Base-by-base conservation (phyloP, 176 grass and related monocot species). In the Juncus inflexus region DNA sequence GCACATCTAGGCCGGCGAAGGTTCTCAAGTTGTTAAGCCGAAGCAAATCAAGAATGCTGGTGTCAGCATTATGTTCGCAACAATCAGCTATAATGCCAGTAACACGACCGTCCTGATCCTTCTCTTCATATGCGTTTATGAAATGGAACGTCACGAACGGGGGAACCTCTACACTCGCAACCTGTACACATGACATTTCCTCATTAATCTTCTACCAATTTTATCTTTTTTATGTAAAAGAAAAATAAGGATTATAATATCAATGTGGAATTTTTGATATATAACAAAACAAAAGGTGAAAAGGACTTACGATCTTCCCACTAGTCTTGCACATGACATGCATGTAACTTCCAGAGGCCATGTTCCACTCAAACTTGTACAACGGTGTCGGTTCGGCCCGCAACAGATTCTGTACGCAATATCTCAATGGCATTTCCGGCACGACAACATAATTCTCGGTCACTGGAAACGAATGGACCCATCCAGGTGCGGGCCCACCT, bases 311-410 rank as follows among this genome's bases (percentile, higher is more conserved):
- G 6, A 94, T 79, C 60, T 76, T 94, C 55, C 95, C 95, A 69
- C 80, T 99, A 67, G 95, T 69, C 73, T 90, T 99, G 83, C 89
- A 99, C 95, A 99, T 94, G 61, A 99, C 80, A 74, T 99, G 95
- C 89, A 94, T 82, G 80, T 99, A 99, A 71, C 80, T 84, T 2
- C 95, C 89, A 42, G 80, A 86, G 57, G 83, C 76, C 6, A 72
- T 75, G 61, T 94, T 88, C 95, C 95, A 94, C 73, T 92, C 80
- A 62, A 99, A 99, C 85, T 99, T 99, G 95, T 99, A 99, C 35
- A 99, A 78, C 50, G 95, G 89, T 42, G 95, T 99, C 10, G 95
- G 95, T 77, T 99, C 95, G 3, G 95, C 88, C 37, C 83, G 73
- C 10, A 99, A 83, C 19, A 99, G 89, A 81, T 99, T 99, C 9